Evolutionary conservation across 441 rosid genomes (phyloP).

Genomic region (Populus hybrid): DNA sequence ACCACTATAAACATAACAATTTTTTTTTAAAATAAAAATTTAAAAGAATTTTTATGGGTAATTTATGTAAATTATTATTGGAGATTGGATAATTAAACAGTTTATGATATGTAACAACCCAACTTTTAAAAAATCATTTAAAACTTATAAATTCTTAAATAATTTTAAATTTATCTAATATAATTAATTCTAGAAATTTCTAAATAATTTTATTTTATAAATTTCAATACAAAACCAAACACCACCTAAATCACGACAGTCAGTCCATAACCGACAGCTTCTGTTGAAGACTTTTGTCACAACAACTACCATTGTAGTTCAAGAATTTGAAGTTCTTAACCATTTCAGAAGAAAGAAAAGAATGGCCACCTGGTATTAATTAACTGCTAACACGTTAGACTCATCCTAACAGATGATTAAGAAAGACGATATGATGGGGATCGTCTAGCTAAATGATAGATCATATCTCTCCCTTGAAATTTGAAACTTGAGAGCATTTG

Average conservation of each 20-base stretch:
- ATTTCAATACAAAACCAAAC: no score
- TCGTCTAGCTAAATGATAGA: neutral
- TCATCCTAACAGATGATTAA: neutral
- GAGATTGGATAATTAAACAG: fast-evolving
- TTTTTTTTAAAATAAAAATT: no score
- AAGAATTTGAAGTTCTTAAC: no score
- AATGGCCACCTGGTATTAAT: neutral
- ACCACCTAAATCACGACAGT: neutral
- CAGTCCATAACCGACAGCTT: neutral
- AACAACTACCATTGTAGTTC: neutral
- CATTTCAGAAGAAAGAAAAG: neutral
- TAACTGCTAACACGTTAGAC: neutral
- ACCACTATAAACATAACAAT: no score
- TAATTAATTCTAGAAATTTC: fast-evolving
- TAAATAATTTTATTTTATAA: no score
- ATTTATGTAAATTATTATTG: no score
- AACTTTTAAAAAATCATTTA: no score
- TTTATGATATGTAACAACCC: fast-evolving
- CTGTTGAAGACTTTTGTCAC: neutral
- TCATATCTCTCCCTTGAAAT: neutral
- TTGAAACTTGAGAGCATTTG: neutral
- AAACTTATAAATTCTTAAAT: no score
- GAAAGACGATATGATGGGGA: neutral
- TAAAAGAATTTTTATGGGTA: fast-evolving
- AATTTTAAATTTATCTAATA: fast-evolving